Conservation (phyloP, 352 stramenopile genomes). For the Phytophthora nicotianae region DNA sequence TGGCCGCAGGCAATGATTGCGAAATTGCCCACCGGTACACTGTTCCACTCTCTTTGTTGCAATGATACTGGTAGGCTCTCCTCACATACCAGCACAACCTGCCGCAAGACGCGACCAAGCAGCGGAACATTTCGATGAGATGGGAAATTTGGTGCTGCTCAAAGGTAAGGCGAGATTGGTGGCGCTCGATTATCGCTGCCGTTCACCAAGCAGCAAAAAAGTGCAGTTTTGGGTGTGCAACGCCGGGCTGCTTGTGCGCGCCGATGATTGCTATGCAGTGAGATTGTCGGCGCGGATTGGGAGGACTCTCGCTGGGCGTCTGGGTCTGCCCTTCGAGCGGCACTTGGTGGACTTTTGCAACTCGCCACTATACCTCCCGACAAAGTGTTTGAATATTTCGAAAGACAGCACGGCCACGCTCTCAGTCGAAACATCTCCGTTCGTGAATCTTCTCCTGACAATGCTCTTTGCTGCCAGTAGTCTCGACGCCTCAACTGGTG, state of each 20-base stretch:
- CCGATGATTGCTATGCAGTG: background rate
- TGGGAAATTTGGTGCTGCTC: slow-evolving; percentile 22
- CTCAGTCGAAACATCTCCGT: no score
- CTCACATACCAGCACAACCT: background rate
- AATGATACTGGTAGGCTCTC: no score
- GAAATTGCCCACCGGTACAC: slow-evolving; percentile 6
- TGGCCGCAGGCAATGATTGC: slow-evolving; percentile 6
- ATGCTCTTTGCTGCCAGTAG: no score
- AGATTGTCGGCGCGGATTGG: slow-evolving; percentile 9
- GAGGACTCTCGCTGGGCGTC: no score
- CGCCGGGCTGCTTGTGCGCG: slow-evolving; percentile 24
- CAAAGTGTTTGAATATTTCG: no score
- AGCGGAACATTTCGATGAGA: slow-evolving; percentile 25
- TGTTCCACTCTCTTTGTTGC: no score
- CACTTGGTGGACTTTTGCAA: no score
- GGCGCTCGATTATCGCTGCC: background rate
- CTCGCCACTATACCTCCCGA: no score
- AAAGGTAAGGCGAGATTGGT: slow-evolving; percentile 1
- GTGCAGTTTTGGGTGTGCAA: slow-evolving; percentile 20
- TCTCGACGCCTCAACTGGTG: no score
- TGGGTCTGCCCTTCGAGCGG: no score
- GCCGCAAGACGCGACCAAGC: slow-evolving; percentile 4
- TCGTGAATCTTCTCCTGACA: no score
- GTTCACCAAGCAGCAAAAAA: slow-evolving; percentile 24
- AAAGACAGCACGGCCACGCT: no score